Conservation (phyloP, 2,329 filamentous ascomycete genomes). For the Chaetomium sp. region DNA sequence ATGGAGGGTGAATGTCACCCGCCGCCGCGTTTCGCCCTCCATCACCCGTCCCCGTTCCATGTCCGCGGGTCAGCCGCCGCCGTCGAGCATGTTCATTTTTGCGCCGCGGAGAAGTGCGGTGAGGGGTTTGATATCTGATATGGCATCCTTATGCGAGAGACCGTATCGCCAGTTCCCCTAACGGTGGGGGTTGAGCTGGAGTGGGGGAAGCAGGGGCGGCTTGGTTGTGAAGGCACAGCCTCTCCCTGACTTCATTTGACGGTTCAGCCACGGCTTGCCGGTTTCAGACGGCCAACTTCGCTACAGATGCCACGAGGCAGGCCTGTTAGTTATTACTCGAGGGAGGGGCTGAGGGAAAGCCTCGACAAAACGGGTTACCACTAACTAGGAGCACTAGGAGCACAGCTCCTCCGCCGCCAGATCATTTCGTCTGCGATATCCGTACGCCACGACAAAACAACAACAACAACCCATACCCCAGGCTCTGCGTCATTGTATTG, state of each 20-base stretch:
- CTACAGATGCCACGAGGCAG: neutral
- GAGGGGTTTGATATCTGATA: neutral
- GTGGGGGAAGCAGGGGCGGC: neutral
- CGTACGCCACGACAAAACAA: slow-evolving; percentile 5
- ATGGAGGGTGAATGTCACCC: slow-evolving; percentile 19
- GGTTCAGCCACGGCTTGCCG: neutral
- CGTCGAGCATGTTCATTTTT: neutral
- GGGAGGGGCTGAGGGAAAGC: neutral
- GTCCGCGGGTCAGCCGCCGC: slow-evolving; percentile 22
- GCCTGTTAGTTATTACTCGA: neutral
- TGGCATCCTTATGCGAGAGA: neutral
- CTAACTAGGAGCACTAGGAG: neutral
- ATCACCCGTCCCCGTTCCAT: slow-evolving; percentile 22
- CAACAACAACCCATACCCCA: neutral
- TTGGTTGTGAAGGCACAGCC: neutral
- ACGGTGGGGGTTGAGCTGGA: neutral
- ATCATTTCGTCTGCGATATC: neutral
- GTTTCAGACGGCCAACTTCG: neutral
- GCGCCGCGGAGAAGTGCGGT: neutral
- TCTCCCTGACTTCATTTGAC: neutral
- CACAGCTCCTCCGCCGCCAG: neutral
- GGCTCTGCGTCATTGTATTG: neutral
- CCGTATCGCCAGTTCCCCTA: neutral
- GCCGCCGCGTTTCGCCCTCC: slow-evolving; percentile 1
- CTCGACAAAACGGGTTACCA: neutral